Conservation (phyloP, 768 basidiomycete species). For the Chalciporus pseudorubinellus region DNA sequence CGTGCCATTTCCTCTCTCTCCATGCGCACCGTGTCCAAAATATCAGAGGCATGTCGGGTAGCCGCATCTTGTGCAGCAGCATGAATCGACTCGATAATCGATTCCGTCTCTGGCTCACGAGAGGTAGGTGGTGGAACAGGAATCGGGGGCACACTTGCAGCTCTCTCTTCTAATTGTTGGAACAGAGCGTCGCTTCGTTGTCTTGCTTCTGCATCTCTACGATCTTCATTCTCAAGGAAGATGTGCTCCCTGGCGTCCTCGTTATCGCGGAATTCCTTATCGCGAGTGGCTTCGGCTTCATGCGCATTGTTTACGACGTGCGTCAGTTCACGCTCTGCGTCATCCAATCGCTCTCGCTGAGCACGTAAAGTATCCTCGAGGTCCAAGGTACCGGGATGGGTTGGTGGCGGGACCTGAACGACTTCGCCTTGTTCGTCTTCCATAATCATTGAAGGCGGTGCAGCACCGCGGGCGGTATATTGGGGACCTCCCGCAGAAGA, state of each 20-base stretch:
- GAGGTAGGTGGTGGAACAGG: slow-evolving; percentile 24
- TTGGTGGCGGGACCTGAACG: slow-evolving; percentile 25
- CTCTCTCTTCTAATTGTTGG: slow-evolving; percentile 28
- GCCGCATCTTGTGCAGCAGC: slow-evolving; percentile 53
- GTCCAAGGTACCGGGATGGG: slow-evolving; percentile 27
- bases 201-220: slow-evolving; percentile 54
- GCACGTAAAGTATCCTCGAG: slow-evolving; percentile 46
- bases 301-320: slow-evolving; percentile 48
- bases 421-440: slow-evolving; percentile 29
- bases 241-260: slow-evolving; percentile 64
- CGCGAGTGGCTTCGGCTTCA: slow-evolving; percentile 62
- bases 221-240: slow-evolving; percentile 58
- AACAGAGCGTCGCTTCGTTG: slow-evolving; percentile 33
- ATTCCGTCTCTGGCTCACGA: slow-evolving; percentile 27
- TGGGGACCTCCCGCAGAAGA: neutral
- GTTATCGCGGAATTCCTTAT: slow-evolving; percentile 57
- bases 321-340: slow-evolving; percentile 50
- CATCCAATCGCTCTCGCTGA: slow-evolving; percentile 55
- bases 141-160: slow-evolving; percentile 22
- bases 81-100: slow-evolving; percentile 37
- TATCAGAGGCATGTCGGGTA: slow-evolving; percentile 52
- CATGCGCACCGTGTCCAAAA: slow-evolving; percentile 53
- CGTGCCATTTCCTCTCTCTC: slow-evolving; percentile 59
- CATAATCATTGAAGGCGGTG: slow-evolving; percentile 7
- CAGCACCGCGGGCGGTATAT: slow-evolving; percentile 12